Evolutionary conservation across 2,329 filamentous ascomycete genomes (phyloP).

Genomic region (Fusarium torulosum): DNA sequence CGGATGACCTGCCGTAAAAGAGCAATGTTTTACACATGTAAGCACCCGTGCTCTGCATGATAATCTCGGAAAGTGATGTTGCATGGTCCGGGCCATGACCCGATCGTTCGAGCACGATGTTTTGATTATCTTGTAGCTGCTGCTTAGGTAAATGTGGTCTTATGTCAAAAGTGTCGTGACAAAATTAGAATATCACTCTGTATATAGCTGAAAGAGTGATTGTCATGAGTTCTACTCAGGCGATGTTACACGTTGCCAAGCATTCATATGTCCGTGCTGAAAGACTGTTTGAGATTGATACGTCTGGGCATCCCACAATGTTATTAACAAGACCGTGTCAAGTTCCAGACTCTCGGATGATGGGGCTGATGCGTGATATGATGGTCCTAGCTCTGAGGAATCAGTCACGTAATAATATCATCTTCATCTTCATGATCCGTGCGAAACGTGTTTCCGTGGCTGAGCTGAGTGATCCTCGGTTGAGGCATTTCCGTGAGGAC

Average conservation of each 20-base stretch:
- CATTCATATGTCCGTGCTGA: not conserved
- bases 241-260: not conserved
- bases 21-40: not conserved
- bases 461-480: constrained; percentile 64
- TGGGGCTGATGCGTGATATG: constrained; percentile 60
- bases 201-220: too few relatives aligned
- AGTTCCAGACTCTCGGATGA: constrained; percentile 78
- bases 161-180: not conserved
- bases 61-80: constrained; percentile 6
- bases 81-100: not conserved
- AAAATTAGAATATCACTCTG: not conserved
- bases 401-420: constrained; percentile 78
- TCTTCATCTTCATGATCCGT: constrained; percentile 85
- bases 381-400: constrained; percentile 79
- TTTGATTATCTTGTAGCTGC: not conserved
- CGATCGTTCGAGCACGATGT: constrained; percentile 7
- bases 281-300: not conserved
- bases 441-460: constrained; percentile 51
- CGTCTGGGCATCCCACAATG: not conserved
- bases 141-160: not conserved
- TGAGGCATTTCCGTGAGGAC: constrained; percentile 6
- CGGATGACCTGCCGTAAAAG: constrained; percentile 3
- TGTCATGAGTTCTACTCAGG: too few relatives aligned
- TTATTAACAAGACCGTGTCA: constrained; percentile 4
- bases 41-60: constrained; percentile 4